phyloP scores from a whole-genome alignment of 305 asterid genomes.

The Rubia peregrina region DNA sequence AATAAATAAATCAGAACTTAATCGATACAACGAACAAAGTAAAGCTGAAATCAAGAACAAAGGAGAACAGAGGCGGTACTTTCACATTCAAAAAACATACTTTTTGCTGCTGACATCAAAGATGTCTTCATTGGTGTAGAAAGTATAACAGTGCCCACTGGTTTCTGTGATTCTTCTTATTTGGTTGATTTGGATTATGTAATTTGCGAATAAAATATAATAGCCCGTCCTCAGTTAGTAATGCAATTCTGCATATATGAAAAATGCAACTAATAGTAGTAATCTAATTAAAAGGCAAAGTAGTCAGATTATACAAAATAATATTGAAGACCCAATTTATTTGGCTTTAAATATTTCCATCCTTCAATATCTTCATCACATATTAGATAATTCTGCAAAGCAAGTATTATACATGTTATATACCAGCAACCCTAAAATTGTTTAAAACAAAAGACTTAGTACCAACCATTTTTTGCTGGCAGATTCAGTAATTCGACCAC shows the following conservation, averaged over 20 bases:
- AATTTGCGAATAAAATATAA: constrained; percentile 78
- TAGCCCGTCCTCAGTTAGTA: constrained; percentile 90
- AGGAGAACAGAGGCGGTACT: too few species aligned
- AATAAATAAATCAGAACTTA: too few species aligned
- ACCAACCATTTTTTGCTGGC: constrained; percentile 97
- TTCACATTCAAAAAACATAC: constrained; percentile 30
- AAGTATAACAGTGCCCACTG: constrained; percentile 42
- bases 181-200: constrained; percentile 39
- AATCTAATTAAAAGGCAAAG: constrained; percentile 16
- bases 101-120: constrained; percentile 36
- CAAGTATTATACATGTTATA: background rate
- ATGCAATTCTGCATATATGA: constrained; percentile 45
- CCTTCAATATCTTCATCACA: constrained; percentile 98
- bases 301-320: constrained; percentile 14
- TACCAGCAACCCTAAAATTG: constrained; percentile 15
- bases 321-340: constrained; percentile 68
- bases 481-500: constrained; percentile 98
- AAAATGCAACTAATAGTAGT: constrained; percentile 15
- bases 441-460: constrained; percentile 17
- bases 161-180: constrained; percentile 34
- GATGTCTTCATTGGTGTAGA: constrained; percentile 58
- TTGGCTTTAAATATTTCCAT: constrained; percentile 80
- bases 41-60: too few species aligned
- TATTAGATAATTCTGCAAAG: constrained; percentile 77
- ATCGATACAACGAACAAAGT: too few species aligned